Base-by-base conservation (phyloP, 108 stramenopile genomes). In the Nitzschia palea region DNA sequence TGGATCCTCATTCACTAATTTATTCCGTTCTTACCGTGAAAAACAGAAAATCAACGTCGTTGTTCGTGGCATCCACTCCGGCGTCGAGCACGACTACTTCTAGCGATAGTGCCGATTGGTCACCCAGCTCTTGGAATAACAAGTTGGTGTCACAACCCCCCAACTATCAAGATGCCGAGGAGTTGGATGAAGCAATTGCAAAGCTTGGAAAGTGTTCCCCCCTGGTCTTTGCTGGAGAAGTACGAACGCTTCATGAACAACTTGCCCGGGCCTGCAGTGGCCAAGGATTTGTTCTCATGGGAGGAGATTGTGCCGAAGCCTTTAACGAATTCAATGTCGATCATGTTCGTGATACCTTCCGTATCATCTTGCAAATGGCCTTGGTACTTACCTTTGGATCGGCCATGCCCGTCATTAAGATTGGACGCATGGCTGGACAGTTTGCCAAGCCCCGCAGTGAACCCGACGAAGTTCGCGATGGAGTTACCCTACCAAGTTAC, bases 301-400 rank as follows among this genome's bases (percentile, higher is more conserved):
- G 98, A 12, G 99, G 99, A 10, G 99, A 99, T 78, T 99, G 98
- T 76, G 98, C 99, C 25, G 97, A 98, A 75, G 80, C 88, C 62
- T 97, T 98, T 70, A 81, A 92, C 52, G 90, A 96, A 67, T 96
- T 94, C 83, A 89, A 91, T 68, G 95, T 93, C 14, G 93, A 96
- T 78, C 95, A 96, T 61, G 85, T 97, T 32, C 87, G 97, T 32
- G 97, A 96, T 70, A 93, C 95, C 55, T 97, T 97, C 84, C 87
- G 95, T 35, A 86, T 96, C 36, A 69, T 96, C 27, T 71, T 96
- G 65, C 94, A 95, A 78, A 97, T 98, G 98, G 79, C 96, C 18
- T 86, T 98, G 29, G 90, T 97, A 8, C 65, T 98, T 75, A 97
- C 97, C 48, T 98, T 94, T 79, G 99, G 99, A 28, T 86, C 91